Percentiles rank a stretch among this genome's conserved stretches.
Conservation (phyloP, 768 basidiomycete species). For the Vararia minispora region DNA sequence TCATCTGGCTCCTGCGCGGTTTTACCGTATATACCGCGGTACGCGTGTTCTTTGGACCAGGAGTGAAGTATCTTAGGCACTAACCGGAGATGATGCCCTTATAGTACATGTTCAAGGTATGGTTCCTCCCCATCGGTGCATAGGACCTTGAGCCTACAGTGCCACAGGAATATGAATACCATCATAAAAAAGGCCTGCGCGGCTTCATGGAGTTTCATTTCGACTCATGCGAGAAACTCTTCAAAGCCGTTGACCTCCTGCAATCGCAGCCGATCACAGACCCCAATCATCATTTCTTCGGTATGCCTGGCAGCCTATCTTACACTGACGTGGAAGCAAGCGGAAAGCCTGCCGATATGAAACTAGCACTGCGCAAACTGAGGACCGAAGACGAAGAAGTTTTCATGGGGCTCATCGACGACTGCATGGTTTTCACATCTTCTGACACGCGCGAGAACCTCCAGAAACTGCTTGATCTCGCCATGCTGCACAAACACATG, state of each 20-base stretch:
- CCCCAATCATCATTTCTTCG: conserved; percentile 4
- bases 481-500: conserved; percentile 4
- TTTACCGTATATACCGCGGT: conserved; percentile 9
- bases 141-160: too few species aligned
- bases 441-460: conserved; percentile 9
- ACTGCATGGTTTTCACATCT: conserved; percentile 11
- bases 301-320: conserved; percentile 15
- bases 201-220: conserved; percentile 16
- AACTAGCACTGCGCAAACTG: conserved; percentile 9
- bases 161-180: conserved; percentile 10
- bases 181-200: conserved; percentile 5
- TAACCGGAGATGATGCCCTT: too few species aligned
- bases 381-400: not conserved
- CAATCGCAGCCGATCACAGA: conserved; percentile 6
- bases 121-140: too few species aligned
- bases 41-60: too few species aligned
- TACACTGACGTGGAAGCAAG: conserved; percentile 1
- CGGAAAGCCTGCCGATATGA: conserved; percentile 2
- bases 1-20: conserved; percentile 16
- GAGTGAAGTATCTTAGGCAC: too few species aligned
- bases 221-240: conserved; percentile 13
- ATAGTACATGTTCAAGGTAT: conserved; percentile 12
- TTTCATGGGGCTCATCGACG: conserved; percentile 10
- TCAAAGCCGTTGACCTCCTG: conserved; percentile 8
- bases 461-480: conserved; percentile 10